Percentiles rank a stretch among this genome's conserved stretches.
These are phyloP conservation scores for Lolium multiflorum DNA, from an alignment of 176 grass and related monocot species.

Conservation along the genomic window DNA sequence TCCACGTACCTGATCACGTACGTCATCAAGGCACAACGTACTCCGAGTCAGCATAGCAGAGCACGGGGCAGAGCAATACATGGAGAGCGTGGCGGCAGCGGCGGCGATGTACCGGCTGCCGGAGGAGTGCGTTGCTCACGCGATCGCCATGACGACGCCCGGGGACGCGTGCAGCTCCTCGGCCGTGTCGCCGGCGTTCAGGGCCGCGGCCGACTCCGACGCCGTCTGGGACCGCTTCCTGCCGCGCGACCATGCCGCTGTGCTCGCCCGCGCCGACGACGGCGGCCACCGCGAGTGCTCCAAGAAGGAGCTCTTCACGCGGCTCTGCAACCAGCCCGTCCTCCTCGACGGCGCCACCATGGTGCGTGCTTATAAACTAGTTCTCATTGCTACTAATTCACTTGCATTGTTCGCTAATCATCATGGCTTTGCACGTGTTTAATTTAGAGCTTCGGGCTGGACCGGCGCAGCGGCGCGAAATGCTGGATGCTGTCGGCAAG, in stretches of 20 bases:
- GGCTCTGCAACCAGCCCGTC: constrained; percentile 61
- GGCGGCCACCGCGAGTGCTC: background rate
- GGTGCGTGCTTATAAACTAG: constrained; percentile 13
- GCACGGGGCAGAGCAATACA: background rate
- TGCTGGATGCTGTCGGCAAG: constrained; percentile 88
- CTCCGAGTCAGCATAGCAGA: background rate
- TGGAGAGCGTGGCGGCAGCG: constrained; percentile 31
- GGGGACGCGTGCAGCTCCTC: constrained; percentile 64
- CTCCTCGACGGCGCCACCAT: constrained; percentile 78
- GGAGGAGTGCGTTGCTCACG: constrained; percentile 74
- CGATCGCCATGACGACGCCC: constrained; percentile 75
- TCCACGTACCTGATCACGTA: background rate
- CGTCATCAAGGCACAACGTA: no score
- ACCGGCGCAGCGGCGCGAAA: constrained; percentile 66
- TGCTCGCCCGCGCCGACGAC: constrained; percentile 55
- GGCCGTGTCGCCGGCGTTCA: constrained; percentile 63
- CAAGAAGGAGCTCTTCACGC: constrained; percentile 71
- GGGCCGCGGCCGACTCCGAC: constrained; percentile 64
- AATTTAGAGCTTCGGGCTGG: constrained; percentile 69
- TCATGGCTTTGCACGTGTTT: background rate
- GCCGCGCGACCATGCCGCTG: constrained; percentile 53
- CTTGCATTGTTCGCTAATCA: background rate
- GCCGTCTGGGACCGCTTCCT: constrained; percentile 75
- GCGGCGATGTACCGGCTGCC: constrained; percentile 59
- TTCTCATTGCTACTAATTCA: background rate